Base-by-base conservation (phyloP, 139 green algal genomes). In the Asterochloris erici region DNA sequence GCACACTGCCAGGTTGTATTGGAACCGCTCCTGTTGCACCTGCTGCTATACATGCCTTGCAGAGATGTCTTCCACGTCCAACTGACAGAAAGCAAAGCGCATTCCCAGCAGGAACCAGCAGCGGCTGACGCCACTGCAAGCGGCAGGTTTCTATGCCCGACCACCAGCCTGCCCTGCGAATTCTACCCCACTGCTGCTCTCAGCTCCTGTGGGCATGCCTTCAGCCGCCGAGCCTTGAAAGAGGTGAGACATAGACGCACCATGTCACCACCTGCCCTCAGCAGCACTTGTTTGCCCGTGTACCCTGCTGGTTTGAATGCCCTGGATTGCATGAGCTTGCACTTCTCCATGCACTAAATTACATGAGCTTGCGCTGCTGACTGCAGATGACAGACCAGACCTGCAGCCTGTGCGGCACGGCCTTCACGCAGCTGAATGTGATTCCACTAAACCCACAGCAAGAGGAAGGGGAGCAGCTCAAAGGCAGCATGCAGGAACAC, bases 151-250 rank as follows among this genome's bases (percentile, higher is more conserved):
- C 21, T 63, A 21, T 90, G 87, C 83, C 84, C 87, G 61, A 77
- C 87, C 26, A 88, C 86, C 19, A 14, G 78, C 0, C 75, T 86
- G 69, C 84, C 81, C 38, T 85, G 82, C 79, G 78, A 79, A 29
- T 24, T 69, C 19, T 82, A 84, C 47, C 71, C 84, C 19, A 87
- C 88, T 78, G 69, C 63, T 12, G 86, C 86, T 28, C 70, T 89
- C 63, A 27, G 24, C n/a, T 16, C 16, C 27, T 89, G 86, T 68
- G 86, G 86, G 9, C 86, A 89, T 74, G 77, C 85, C 23, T 26
- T 89, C n/a, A 79, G 68, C 0, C 74, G 88, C n/a, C 79, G 86
- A 24, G 84, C 86, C 15, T 26, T 85, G 66, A 71, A 71, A 24
- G 19, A 71, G 66, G 38, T 54, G 38, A 54, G 38, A 54, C 6